Percentiles rank a stretch among this genome's conserved stretches.
phyloP scores from a whole-genome alignment of 495 filamentous ascomycete species.

The Aspergillus affinis region DNA sequence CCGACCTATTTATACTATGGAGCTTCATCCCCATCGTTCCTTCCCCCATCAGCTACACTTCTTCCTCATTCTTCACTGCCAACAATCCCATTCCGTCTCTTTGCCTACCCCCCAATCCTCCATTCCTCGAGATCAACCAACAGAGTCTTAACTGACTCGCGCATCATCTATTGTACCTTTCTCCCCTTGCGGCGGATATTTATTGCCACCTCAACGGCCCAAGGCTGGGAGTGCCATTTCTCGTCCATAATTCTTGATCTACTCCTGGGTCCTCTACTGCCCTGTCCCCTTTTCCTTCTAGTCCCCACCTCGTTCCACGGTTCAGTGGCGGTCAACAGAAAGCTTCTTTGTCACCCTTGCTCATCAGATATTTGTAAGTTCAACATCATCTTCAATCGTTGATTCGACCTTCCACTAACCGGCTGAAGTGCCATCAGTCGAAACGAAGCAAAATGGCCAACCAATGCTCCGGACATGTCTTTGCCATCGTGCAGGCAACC shows the following conservation, averaged over 20 bases:
- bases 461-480: conserved; percentile 46
- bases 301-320: neutral
- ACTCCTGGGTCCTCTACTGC: neutral
- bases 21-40: conserved; percentile 26
- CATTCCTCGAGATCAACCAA: neutral
- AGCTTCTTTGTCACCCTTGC: neutral
- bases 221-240: neutral
- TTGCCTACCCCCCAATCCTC: neutral
- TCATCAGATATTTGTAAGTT: neutral
- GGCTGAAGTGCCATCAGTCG: conserved; percentile 9
- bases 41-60: conserved; percentile 12
- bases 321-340: neutral
- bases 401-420: neutral
- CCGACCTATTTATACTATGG: conserved; percentile 28
- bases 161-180: neutral
- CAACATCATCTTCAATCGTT: neutral
- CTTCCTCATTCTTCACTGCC: conserved; percentile 8
- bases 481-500: conserved; percentile 46
- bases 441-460: conserved; percentile 37
- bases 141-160: neutral
- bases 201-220: neutral
- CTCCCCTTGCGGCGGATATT: neutral
- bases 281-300: neutral
- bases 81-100: neutral
- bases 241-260: neutral